phyloP scores from a whole-genome alignment of 345 rosid species.

The Firmiana major region DNA sequence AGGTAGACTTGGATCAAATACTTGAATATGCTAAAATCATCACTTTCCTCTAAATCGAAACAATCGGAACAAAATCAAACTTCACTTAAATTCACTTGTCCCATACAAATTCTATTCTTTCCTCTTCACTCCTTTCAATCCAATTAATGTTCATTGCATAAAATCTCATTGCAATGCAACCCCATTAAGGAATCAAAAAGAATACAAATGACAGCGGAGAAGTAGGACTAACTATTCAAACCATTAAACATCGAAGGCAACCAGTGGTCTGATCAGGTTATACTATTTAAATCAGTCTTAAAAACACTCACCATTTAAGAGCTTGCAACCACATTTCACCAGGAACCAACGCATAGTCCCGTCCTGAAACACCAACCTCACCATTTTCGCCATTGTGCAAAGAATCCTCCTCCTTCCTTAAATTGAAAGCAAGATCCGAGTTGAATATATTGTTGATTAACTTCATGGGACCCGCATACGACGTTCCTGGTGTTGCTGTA shows the following conservation, averaged over 20 bases:
- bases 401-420: constrained; percentile 68
- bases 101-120: background rate
- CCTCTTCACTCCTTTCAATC: background rate
- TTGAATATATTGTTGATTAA: constrained; percentile 81
- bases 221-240: background rate
- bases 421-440: constrained; percentile 71
- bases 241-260: background rate
- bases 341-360: constrained; percentile 89
- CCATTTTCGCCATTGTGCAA: constrained; percentile 46
- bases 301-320: constrained; percentile 65
- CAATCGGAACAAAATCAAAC: background rate
- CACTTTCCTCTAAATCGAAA: background rate
- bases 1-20: background rate
- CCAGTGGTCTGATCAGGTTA: background rate
- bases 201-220: background rate
- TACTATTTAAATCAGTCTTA: background rate
- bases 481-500: constrained; percentile 56
- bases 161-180: background rate
- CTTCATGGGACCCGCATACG: constrained; percentile 88
- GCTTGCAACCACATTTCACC: constrained; percentile 97
- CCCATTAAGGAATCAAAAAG: background rate
- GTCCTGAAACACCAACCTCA: constrained; percentile 78
- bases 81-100: background rate
- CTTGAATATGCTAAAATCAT: background rate
- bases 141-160: background rate